Base-by-base conservation (phyloP, 1,139 yeast species). In the Zygoascus hellenicus region DNA sequence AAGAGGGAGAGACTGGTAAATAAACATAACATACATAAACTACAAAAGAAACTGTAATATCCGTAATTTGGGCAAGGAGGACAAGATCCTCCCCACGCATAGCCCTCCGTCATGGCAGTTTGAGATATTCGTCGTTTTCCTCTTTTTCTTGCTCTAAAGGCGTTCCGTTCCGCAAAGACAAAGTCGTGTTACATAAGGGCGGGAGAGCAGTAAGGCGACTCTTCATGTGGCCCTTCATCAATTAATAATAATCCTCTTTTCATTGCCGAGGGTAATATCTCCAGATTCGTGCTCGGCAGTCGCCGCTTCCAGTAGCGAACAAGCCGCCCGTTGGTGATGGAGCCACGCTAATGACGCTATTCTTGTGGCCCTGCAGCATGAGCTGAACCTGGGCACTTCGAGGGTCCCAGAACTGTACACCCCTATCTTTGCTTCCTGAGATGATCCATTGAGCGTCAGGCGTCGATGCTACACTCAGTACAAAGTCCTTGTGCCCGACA, bases 281-380 rank as follows among this genome's bases (percentile, higher is more conserved):
- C 98, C 98, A 92, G 62, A 92, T 85, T 70, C 97, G 79, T 38
- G 97, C 97, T 66, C 90, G 87, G 68, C 96, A 90, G 69, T 92
- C 98, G 64, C 98, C 98, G 67, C 90, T 80, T 52, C 98, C 98
- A 14, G 97, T 90, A 47, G 97, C 98, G 74, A 92, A 92, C 57
- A 88, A 81, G 40, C 83, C 81, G 38, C 88, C 83, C 62, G 81
- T 81, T 52, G 83, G 78, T 40, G 92, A 81, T 16, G 92, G 97
- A 39, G 96, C 92, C 37, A 92, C 97, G 46, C 95, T 83, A 56
- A 92, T 92, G 45, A 92, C 98, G 19, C 96, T 86, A 71, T 92
- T 92, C 66, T 95, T 82, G 68, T 92, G 98, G 32, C 98, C 97
- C 70, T 90, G 97, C 58, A 92, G 76, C 96, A 90, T 88, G 63